Percentiles rank a stretch among this genome's conserved stretches.
These are phyloP conservation scores for Yamadazyma sp. DNA, from an alignment of 1,139 yeast genomes.

Conservation along the genomic window DNA sequence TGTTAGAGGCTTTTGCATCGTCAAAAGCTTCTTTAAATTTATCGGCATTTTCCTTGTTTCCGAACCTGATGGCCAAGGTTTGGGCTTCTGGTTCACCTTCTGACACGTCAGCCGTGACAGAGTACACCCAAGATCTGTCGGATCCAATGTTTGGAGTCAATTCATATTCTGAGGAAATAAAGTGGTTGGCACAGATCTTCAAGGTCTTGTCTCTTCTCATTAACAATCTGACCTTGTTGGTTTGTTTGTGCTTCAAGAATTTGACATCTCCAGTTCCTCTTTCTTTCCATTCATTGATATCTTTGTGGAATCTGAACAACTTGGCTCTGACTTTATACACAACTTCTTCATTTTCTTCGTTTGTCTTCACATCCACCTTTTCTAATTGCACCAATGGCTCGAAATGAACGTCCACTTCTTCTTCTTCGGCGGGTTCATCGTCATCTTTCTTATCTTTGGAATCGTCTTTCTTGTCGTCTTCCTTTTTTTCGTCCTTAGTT, in stretches of 20 bases:
- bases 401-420: constrained; percentile 91
- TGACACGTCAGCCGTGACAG: constrained; percentile 89
- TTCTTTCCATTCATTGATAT: constrained; percentile 96
- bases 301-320: constrained; percentile 83
- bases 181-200: constrained; percentile 97
- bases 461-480: constrained; percentile 31
- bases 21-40: constrained; percentile 91
- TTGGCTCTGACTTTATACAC: constrained; percentile 90
- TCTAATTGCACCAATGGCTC: constrained; percentile 95
- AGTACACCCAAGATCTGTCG: constrained; percentile 98
- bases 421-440: constrained; percentile 72
- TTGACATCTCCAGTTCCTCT: constrained; percentile 99
- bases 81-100: constrained; percentile 97
- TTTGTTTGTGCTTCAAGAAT: constrained; percentile 82
- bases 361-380: constrained; percentile 88
- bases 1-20: constrained; percentile 15
- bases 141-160: constrained; percentile 94
- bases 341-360: constrained; percentile 94
- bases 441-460: constrained; percentile 34
- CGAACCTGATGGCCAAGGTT: constrained; percentile 95
- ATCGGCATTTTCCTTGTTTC: constrained; percentile 96
- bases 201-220: constrained; percentile 99
- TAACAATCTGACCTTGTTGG: constrained; percentile 80
- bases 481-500: constrained; percentile 42
- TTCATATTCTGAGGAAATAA: constrained; percentile 78